Percentiles rank a stretch among this genome's conserved stretches.
phyloP scores from a whole-genome alignment of 2,329 filamentous ascomycete genomes.

The Periconia sp. region DNA sequence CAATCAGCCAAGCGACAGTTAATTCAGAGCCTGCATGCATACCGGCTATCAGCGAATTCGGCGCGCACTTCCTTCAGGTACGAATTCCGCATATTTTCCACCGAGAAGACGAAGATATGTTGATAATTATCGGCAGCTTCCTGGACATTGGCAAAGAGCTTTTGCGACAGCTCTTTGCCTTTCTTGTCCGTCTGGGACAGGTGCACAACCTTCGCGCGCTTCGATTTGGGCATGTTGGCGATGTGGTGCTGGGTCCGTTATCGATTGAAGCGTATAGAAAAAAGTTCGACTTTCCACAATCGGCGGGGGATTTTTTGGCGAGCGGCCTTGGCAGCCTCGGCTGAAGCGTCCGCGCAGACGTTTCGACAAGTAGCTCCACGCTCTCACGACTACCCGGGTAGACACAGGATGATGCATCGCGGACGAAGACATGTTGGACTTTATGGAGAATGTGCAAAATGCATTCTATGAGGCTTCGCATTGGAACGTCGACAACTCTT shows the following conservation, averaged over 20 bases:
- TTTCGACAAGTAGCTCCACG: no score
- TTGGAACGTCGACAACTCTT: constrained; percentile 93
- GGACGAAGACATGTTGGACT: constrained; percentile 76
- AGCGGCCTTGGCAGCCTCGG: constrained; percentile 38
- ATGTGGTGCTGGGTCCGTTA: constrained; percentile 13
- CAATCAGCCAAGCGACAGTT: constrained; percentile 15
- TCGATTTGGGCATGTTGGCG: constrained; percentile 88
- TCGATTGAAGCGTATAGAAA: constrained; percentile 21
- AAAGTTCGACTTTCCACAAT: constrained; percentile 34
- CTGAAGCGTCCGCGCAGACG: constrained; percentile 18
- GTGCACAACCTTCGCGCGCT: constrained; percentile 87
- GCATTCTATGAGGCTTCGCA: constrained; percentile 85
- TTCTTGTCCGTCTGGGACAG: constrained; percentile 93
- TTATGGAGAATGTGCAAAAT: constrained; percentile 96
- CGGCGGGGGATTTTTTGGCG: constrained; percentile 42
- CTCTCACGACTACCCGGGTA: no score
- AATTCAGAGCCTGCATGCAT: constrained; percentile 36
- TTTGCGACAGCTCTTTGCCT: constrained; percentile 85
- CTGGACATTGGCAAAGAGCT: constrained; percentile 87
- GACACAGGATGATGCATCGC: constrained; percentile 28
- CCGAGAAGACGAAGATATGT: constrained; percentile 89
- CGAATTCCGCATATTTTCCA: constrained; percentile 98
- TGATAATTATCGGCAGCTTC: constrained; percentile 84
- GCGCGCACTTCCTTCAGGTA: constrained; percentile 90
- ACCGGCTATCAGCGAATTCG: constrained; percentile 86